Evolutionary conservation across 495 filamentous ascomycete species (phyloP).

Genomic region (Geoglossum glabrum): DNA sequence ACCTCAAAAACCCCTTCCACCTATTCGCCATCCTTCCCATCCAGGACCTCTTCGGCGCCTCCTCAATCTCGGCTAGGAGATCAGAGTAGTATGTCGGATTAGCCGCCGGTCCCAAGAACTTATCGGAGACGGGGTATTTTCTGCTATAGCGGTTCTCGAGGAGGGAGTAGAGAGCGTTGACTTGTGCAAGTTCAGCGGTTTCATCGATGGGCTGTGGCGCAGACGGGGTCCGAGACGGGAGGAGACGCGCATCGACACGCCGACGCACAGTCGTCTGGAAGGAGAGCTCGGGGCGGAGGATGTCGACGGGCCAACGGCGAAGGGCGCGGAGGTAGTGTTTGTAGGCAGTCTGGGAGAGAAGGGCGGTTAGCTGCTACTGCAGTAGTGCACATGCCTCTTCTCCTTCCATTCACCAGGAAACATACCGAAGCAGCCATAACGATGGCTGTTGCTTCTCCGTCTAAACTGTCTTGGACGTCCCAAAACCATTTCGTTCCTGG

Average conservation of each 20-base stretch:
- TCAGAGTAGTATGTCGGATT: constrained; percentile 61
- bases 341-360: constrained; percentile 18
- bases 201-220: constrained; percentile 7
- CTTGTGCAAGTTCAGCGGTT: constrained; percentile 32
- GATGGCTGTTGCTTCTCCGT: no score
- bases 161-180: constrained; percentile 55
- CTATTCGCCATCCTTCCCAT: constrained; percentile 32
- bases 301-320: constrained; percentile 57
- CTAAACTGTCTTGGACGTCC: no score
- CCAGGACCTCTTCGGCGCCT: constrained; percentile 43
- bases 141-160: constrained; percentile 52
- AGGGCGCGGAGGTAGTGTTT: constrained; percentile 46
- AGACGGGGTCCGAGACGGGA: constrained; percentile 8
- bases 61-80: constrained; percentile 49
- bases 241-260: constrained; percentile 28
- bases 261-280: constrained; percentile 49
- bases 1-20: constrained; percentile 42
- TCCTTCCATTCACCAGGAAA: no score
- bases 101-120: constrained; percentile 45
- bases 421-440: constrained; percentile 13
- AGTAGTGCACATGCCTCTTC: no score
- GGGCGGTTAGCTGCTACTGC: neutral
- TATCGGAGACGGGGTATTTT: constrained; percentile 40
- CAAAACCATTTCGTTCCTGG: no score
- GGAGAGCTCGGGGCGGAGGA: constrained; percentile 55